These are phyloP conservation scores for Trichosphaerium sp. DNA, from an alignment of 78 protist species.

Conservation along the genomic window DNA sequence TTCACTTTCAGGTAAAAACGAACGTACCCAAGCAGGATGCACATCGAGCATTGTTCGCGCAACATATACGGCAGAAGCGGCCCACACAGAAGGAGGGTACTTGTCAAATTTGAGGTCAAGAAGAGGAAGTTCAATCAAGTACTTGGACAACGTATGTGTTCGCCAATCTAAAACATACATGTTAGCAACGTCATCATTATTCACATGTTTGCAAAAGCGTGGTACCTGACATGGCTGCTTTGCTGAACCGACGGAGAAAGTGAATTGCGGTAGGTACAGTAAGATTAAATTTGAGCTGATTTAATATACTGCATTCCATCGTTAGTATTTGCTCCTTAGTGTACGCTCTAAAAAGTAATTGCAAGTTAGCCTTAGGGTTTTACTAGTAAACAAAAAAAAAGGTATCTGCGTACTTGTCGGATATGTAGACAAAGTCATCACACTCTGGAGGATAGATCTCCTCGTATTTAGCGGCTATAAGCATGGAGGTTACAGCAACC, in stretches of 20 bases:
- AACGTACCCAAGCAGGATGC: too few species aligned
- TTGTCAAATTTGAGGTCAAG: constrained; percentile 50
- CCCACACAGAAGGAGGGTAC: constrained; percentile 78
- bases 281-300: constrained; percentile 63
- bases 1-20: too few species aligned
- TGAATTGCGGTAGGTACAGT: constrained; percentile 62
- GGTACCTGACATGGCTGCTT: constrained; percentile 74
- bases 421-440: constrained; percentile 85
- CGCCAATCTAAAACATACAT: constrained; percentile 22
- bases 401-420: constrained; percentile 75
- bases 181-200: too few species aligned
- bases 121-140: constrained; percentile 74
- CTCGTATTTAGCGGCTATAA: constrained; percentile 94
- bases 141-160: constrained; percentile 58
- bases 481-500: constrained; percentile 88
- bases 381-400: background rate
- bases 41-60: constrained; percentile 35
- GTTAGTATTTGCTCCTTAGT: constrained; percentile 71
- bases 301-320: constrained; percentile 75
- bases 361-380: background rate
- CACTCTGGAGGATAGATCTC: constrained; percentile 92
- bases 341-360: constrained; percentile 54
- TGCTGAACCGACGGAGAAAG: constrained; percentile 84
- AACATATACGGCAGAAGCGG: constrained; percentile 75
- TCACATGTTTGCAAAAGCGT: too few species aligned